Percentiles rank a stretch among this genome's conserved stretches.
These are phyloP conservation scores for Delitschia confertaspora DNA, from an alignment of 495 filamentous ascomycete genomes.

Conservation along the genomic window DNA sequence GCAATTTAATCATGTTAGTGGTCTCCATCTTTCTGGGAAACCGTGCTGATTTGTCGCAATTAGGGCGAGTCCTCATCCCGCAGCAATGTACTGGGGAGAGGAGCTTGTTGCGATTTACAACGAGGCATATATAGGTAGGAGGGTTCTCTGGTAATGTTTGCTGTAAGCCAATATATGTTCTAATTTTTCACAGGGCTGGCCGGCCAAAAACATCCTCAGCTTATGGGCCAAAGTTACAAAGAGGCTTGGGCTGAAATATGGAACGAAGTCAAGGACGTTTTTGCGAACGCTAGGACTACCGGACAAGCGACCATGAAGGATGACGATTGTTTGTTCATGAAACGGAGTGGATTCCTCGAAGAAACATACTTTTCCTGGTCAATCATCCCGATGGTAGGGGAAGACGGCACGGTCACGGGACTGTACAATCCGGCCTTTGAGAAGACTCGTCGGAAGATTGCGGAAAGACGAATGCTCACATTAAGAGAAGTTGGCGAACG, in stretches of 20 bases:
- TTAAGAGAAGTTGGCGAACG: conserved; percentile 58
- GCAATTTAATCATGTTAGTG: conserved; percentile 50
- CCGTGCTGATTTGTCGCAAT: conserved; percentile 1
- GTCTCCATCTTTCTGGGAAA: neutral
- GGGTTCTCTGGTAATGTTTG: too few species aligned
- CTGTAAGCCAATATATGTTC: too few species aligned
- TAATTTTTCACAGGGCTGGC: conserved; percentile 44
- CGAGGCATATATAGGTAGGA: conserved; percentile 48
- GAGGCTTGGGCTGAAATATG: conserved; percentile 61
- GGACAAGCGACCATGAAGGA: conserved; percentile 68
- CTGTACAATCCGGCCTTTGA: conserved; percentile 33
- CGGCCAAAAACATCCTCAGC: conserved; percentile 56
- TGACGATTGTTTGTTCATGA: conserved; percentile 58
- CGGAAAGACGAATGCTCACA: conserved; percentile 33
- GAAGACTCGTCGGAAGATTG: conserved; percentile 30
- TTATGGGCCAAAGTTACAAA: conserved; percentile 59
- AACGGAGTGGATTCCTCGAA: conserved; percentile 52
- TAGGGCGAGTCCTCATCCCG: conserved; percentile 55
- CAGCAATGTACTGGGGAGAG: conserved; percentile 63
- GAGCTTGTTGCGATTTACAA: conserved; percentile 63
- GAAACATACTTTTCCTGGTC: conserved; percentile 41
- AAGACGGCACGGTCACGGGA: conserved; percentile 30
- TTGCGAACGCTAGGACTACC: conserved; percentile 47
- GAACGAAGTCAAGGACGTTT: conserved; percentile 51
- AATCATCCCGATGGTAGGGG: conserved; percentile 32